phyloP scores from a whole-genome alignment of 192 early-diverging fungal species.

The Gonapodya prolifera region DNA sequence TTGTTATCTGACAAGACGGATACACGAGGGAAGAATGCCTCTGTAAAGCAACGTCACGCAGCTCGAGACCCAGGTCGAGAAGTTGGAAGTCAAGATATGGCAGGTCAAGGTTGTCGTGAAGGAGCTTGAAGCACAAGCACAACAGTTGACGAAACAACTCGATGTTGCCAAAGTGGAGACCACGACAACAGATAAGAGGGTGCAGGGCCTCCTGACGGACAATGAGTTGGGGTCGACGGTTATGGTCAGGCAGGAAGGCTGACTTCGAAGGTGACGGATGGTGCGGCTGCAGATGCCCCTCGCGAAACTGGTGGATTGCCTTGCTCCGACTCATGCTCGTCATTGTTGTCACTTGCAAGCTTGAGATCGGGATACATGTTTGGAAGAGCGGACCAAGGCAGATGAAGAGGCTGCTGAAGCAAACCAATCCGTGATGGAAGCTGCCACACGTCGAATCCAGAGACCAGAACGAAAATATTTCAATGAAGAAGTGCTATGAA shows the following conservation, averaged over 20 bases:
- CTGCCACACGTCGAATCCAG: background rate
- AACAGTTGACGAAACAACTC: background rate
- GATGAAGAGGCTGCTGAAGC: background rate
- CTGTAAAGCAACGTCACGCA: background rate
- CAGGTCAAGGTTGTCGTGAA: background rate
- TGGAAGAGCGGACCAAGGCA: background rate
- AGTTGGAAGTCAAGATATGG: background rate
- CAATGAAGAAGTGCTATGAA: background rate
- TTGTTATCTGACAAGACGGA: background rate
- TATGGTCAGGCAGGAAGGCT: background rate
- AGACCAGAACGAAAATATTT: background rate
- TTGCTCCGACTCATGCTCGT: too few species aligned
- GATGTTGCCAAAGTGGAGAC: background rate
- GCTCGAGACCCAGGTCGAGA: background rate
- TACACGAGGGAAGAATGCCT: background rate
- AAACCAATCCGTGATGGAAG: background rate
- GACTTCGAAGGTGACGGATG: background rate
- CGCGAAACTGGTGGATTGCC: too few species aligned
- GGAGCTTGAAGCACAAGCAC: background rate
- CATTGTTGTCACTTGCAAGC: background rate
- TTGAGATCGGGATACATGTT: background rate
- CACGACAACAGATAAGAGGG: background rate
- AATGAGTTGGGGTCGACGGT: background rate
- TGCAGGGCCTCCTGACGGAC: background rate
- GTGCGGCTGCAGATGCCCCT: background rate